phyloP scores from a whole-genome alignment of 805 yeast genomes.

The Candida boidinii region DNA sequence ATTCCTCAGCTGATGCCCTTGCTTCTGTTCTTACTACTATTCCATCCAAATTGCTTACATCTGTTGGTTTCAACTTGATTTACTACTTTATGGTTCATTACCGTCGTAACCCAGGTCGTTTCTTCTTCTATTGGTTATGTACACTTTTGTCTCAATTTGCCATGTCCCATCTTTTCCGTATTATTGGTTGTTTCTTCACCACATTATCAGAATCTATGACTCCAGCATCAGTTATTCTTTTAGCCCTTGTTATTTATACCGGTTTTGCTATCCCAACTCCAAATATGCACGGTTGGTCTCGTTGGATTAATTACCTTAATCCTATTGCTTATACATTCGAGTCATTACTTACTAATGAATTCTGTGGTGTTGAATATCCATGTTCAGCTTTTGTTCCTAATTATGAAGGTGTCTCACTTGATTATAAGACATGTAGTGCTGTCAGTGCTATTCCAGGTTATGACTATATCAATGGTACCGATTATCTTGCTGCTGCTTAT shows the following conservation, averaged over 20 bases:
- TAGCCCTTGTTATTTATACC: conserved; percentile 39
- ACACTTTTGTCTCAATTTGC: conserved; percentile 32
- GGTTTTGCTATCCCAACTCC: conserved; percentile 51
- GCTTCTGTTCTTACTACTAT: conserved; percentile 44
- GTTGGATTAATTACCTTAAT: conserved; percentile 52
- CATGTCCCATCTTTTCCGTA: conserved; percentile 46
- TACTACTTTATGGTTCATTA: conserved; percentile 46
- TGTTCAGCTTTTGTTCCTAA: conserved; percentile 44
- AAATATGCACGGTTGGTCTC: conserved; percentile 50
- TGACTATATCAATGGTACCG: conserved; percentile 43
- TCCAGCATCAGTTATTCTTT: conserved; percentile 42
- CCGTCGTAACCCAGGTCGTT: conserved; percentile 39
- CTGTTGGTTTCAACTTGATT: conserved; percentile 37
- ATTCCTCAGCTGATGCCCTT: conserved; percentile 51
- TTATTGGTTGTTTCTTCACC: conserved; percentile 37
- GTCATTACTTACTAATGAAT: conserved; percentile 50
- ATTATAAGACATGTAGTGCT: conserved; percentile 18
- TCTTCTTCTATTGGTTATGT: conserved; percentile 42
- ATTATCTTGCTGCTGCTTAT: conserved; percentile 39
- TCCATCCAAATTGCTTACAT: conserved; percentile 35
- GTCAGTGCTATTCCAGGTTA: conserved; percentile 51
- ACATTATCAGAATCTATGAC: conserved; percentile 46
- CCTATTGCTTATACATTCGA: conserved; percentile 52
- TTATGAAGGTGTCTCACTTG: conserved; percentile 16
- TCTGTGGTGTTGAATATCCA: conserved; percentile 32